Evolutionary conservation across 2,329 filamentous ascomycete genomes (phyloP).

Genomic region (Chalaropsis thielavioides): DNA sequence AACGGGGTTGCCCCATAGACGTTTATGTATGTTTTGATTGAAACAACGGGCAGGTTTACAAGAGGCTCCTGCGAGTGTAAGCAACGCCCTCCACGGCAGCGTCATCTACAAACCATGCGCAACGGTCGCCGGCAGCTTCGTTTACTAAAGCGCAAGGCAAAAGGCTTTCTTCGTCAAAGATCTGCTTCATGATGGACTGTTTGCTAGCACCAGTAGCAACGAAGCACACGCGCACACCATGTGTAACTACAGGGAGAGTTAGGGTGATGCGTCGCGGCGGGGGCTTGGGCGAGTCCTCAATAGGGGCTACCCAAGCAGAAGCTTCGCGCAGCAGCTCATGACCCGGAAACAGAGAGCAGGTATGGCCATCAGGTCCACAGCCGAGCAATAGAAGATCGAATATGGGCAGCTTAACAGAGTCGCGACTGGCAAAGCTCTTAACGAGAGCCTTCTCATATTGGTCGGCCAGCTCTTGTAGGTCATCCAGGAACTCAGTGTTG

Average conservation of each 20-base stretch:
- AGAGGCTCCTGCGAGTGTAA: slow-evolving; percentile 60
- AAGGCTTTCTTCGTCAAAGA: slow-evolving; percentile 70
- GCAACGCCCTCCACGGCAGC: slow-evolving; percentile 71
- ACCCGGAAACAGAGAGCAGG: slow-evolving; percentile 87
- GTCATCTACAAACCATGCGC: slow-evolving; percentile 89
- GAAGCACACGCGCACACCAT: slow-evolving; percentile 76
- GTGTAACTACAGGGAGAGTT: slow-evolving; percentile 77
- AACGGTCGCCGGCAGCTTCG: slow-evolving; percentile 64
- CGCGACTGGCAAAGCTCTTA: slow-evolving; percentile 71
- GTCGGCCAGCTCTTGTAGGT: slow-evolving; percentile 85
- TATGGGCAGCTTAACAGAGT: slow-evolving; percentile 85
- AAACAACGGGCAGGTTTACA: slow-evolving; percentile 25
- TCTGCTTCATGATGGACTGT: slow-evolving; percentile 81
- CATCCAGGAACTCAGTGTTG: slow-evolving; percentile 48
- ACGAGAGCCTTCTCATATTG: slow-evolving; percentile 84
- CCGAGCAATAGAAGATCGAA: slow-evolving; percentile 91
- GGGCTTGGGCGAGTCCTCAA: slow-evolving; percentile 89
- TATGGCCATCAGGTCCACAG: slow-evolving; percentile 91
- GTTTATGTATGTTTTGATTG: neutral
- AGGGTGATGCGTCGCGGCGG: slow-evolving; percentile 83
- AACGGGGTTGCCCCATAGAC: neutral
- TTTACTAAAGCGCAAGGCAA: slow-evolving; percentile 85
- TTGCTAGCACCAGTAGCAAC: slow-evolving; percentile 82
- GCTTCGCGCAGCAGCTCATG: slow-evolving; percentile 76
- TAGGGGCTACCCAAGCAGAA: slow-evolving; percentile 81